phyloP scores from a whole-genome alignment of 1,284 basidiomycete genomes.

The Cryptococcus sp. region DNA sequence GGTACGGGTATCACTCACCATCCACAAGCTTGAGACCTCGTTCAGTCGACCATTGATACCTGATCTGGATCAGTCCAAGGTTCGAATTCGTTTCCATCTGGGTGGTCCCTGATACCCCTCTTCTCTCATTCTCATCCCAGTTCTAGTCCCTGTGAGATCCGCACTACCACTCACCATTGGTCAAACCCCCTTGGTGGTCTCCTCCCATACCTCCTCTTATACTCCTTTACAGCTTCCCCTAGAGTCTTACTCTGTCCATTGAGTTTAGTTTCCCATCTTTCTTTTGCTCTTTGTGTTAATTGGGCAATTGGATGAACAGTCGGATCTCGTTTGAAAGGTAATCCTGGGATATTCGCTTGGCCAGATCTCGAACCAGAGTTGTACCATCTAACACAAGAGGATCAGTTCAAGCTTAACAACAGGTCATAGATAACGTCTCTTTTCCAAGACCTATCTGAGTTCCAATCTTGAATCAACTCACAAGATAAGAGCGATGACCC shows the following conservation, averaged over 20 bases:
- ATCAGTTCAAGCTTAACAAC: neutral
- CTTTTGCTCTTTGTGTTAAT: neutral
- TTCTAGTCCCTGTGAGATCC: neutral
- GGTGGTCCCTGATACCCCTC: neutral
- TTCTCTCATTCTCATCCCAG: neutral
- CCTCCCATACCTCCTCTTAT: constrained; percentile 43
- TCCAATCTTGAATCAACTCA: neutral
- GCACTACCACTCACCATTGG: constrained; percentile 16
- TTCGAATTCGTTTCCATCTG: neutral
- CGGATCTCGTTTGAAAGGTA: neutral
- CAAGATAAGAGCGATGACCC: neutral
- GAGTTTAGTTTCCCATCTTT: neutral
- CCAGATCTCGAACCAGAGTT: neutral
- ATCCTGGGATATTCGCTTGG: neutral
- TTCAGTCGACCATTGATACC: constrained; percentile 39
- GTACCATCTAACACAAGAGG: neutral
- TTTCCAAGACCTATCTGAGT: neutral
- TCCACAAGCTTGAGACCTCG: constrained; percentile 47
- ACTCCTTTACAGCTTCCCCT: constrained; percentile 46
- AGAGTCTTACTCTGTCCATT: constrained; percentile 42
- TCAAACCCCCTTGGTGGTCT: constrained; percentile 50
- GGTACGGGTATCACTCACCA: constrained; percentile 25
- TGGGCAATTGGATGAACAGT: neutral
- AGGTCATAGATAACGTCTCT: neutral
- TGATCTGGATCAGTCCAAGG: neutral